Base-by-base conservation (phyloP, 2,329 filamentous ascomycete species). In the Clonostachys sp. region DNA sequence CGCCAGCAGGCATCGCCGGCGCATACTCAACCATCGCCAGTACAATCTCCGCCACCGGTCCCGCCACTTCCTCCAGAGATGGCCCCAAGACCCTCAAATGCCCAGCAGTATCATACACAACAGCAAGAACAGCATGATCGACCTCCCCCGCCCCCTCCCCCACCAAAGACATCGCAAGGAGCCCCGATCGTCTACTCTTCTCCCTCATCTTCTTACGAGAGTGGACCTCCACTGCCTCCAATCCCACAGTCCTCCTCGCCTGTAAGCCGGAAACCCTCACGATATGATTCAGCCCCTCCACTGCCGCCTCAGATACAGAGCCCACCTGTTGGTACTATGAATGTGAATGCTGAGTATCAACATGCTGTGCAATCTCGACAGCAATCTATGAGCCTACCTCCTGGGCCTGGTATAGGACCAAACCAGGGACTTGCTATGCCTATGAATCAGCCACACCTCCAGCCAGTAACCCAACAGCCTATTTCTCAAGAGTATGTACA, bases 41-140 rank as follows among this genome's bases (percentile, higher is more conserved):
- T 50, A 34, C 70, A 60, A 30, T 70, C 73, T 48, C 82, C 84
- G 44, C 86, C 87, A 34, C 83, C 85, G 12, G 66, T 87, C n/a
- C 87, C 87, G 50, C 87, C 87, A 46, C 72, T 87, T 16, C 88
- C 87, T 9, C 81, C 82, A 24, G 84, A 86, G 57, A 70, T 86
- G 49, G 68, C 73, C 24, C 24, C 24, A 10, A 30, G 24, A 10
- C 24, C 8, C 24, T 30, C 24, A 10, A 30, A 30, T 30, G 24
- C 8, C 24, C 24, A 30, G 24, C 24, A 30, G 24, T 30, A 42
- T 65, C 72, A 46, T n/a, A 17, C 12, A 34, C 47, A 38, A 33
- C 34, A 17, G 53, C 68, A 55, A 42, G 54, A 54, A 7, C 62
- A 65, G 41, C 54, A 59, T 7, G 65, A 65, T 10, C 71, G 73